These are phyloP conservation scores for Rhypophila decipiens DNA, from an alignment of 495 filamentous ascomycete species.

Conservation along the genomic window DNA sequence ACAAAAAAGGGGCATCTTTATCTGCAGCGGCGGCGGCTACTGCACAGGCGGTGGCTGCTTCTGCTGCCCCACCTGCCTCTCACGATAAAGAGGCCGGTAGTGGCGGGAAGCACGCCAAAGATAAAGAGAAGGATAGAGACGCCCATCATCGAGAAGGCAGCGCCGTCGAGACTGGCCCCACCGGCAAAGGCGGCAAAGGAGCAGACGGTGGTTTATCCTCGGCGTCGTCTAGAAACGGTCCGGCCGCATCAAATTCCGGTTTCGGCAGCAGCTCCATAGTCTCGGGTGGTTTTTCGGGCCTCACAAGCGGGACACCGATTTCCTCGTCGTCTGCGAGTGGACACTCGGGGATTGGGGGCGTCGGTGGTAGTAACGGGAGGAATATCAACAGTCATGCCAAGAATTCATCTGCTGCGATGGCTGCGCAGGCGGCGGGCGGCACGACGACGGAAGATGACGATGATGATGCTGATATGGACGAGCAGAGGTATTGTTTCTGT, in stretches of 20 bases:
- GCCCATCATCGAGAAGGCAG: no score
- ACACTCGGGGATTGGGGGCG: neutral
- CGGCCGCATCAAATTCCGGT: neutral
- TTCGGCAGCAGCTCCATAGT: no score
- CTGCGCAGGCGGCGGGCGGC: neutral
- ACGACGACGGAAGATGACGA: constrained; percentile 47
- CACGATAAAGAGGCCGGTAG: constrained; percentile 16
- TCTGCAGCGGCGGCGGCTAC: constrained; percentile 25
- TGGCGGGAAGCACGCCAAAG: constrained; percentile 3
- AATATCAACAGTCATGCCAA: no score
- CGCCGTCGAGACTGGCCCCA: no score
- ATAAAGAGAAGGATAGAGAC: constrained; percentile 3
- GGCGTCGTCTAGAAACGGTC: no score
- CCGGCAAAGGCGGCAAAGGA: no score
- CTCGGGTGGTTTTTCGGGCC: no score
- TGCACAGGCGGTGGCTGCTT: neutral
- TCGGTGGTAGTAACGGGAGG: neutral
- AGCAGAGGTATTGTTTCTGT: constrained; percentile 89
- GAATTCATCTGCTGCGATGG: no score
- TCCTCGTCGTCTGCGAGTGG: neutral
- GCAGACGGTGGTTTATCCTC: no score
- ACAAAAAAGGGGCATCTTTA: constrained; percentile 57
- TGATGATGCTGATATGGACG: constrained; percentile 69
- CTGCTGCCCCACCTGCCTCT: constrained; percentile 31
- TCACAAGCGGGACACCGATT: no score